Evolutionary conservation across 805 yeast species (phyloP).

Genomic region (Groenewaldozyma salmanticensis): DNA sequence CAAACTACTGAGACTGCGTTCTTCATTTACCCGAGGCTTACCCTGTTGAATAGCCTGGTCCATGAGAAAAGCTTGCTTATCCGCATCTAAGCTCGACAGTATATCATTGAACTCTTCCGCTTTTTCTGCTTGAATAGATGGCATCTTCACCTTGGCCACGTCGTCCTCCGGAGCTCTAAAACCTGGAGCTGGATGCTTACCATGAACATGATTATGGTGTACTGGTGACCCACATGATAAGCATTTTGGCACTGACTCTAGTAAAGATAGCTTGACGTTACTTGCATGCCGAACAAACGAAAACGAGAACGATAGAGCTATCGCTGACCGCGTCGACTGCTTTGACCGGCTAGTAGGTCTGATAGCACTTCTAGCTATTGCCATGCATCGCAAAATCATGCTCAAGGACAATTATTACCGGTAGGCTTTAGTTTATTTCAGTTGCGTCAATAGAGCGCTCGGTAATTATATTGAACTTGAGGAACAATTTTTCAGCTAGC

Average conservation of each 20-base stretch:
- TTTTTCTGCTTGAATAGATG: conserved; percentile 1
- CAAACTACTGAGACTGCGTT: neutral
- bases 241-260: neutral
- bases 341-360: too few species aligned
- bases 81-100: conserved; percentile 9
- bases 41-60: conserved; percentile 6
- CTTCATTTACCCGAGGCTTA: neutral
- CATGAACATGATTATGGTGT: neutral
- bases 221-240: neutral
- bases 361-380: too few species aligned
- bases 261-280: neutral
- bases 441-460: too few species aligned
- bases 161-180: neutral
- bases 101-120: conserved; percentile 2
- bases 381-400: too few species aligned
- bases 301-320: too few species aligned
- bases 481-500: too few species aligned
- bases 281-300: neutral
- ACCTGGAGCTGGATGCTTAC: neutral
- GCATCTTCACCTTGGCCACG: neutral
- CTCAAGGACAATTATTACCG: too few species aligned
- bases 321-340: too few species aligned
- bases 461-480: too few species aligned
- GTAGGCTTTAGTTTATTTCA: too few species aligned
- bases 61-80: conserved; percentile 10